Evolutionary conservation across 352 stramenopile genomes (phyloP).

Genomic region (Phytophthora hibernalis): DNA sequence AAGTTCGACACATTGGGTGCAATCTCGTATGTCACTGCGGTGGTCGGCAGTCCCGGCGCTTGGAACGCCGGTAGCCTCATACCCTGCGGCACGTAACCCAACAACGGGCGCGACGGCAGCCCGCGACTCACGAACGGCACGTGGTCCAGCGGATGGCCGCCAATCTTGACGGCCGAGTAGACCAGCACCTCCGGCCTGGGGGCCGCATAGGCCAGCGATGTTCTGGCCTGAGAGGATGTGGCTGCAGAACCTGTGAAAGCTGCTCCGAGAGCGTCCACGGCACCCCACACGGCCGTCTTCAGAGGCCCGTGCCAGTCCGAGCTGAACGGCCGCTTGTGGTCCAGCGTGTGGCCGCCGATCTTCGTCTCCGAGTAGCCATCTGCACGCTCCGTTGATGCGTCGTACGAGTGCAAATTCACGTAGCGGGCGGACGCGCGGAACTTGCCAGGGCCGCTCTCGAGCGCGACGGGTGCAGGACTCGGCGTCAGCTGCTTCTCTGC

Average conservation of each 20-base stretch:
- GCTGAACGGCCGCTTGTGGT: constrained; percentile 60
- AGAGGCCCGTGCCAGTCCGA: constrained; percentile 40
- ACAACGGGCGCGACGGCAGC: constrained; percentile 62
- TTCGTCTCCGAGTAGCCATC: constrained; percentile 70
- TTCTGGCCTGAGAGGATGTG: constrained; percentile 30
- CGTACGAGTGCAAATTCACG: constrained; percentile 67
- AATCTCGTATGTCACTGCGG: constrained; percentile 40
- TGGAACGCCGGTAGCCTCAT: constrained; percentile 13
- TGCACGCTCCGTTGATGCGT: constrained; percentile 24
- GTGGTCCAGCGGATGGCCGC: constrained; percentile 80
- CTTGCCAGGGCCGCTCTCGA: constrained; percentile 30
- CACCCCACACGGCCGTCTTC: constrained; percentile 37
- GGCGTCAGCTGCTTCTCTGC: constrained; percentile 10
- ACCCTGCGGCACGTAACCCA: constrained; percentile 43
- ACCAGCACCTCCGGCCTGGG: constrained; percentile 50
- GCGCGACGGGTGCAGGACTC: background rate
- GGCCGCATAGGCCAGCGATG: constrained; percentile 49
- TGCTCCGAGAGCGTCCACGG: constrained; percentile 23
- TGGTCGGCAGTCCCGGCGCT: constrained; percentile 13
- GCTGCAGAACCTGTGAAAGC: constrained; percentile 17
- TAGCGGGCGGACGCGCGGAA: constrained; percentile 39
- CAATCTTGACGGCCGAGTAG: constrained; percentile 79
- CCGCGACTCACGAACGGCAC: constrained; percentile 72
- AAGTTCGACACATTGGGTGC: constrained; percentile 47
- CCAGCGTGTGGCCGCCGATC: constrained; percentile 72